Percentiles rank a stretch among this genome's conserved stretches.
Conservation (phyloP, 148 eudicot species). For the Silene latifolia region DNA sequence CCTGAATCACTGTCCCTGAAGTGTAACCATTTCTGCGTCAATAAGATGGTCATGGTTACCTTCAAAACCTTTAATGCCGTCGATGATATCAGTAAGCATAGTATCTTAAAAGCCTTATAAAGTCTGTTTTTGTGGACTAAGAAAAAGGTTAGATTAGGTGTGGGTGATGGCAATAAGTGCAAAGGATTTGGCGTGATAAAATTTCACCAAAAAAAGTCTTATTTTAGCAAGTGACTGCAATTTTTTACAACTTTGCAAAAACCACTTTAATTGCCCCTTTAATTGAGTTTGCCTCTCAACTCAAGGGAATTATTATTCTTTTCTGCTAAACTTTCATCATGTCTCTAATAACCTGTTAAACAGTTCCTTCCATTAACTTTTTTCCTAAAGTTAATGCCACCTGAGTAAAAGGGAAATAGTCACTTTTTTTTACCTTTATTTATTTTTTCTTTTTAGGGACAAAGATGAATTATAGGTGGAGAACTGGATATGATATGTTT, state of each 20-base stretch:
- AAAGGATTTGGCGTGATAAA: slow-evolving; percentile 32
- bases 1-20: too few relatives aligned
- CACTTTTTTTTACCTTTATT: neutral
- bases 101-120: neutral
- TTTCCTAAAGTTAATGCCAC: slow-evolving; percentile 13
- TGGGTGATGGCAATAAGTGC: slow-evolving; percentile 32
- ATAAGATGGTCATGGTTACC: too few relatives aligned
- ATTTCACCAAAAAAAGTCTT: slow-evolving; percentile 24
- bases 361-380: slow-evolving; percentile 22
- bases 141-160: slow-evolving; percentile 6
- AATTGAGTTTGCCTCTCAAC: slow-evolving; percentile 16
- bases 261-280: slow-evolving; percentile 14
- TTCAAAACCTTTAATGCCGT: too few relatives aligned
- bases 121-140: slow-evolving; percentile 14
- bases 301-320: slow-evolving; percentile 20
- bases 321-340: slow-evolving; percentile 16
- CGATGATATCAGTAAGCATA: neutral
- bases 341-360: slow-evolving; percentile 16
- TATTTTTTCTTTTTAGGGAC: neutral
- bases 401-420: slow-evolving; percentile 11
- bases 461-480: neutral
- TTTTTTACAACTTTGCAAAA: slow-evolving; percentile 15
- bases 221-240: slow-evolving; percentile 24
- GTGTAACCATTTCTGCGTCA: too few relatives aligned
- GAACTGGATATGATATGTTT: slow-evolving; percentile 2